Evolutionary conservation across 352 stramenopile species (phyloP), one percentile per base, ranked within the genome.

Genomic region (Pythium folliculosum): DNA sequence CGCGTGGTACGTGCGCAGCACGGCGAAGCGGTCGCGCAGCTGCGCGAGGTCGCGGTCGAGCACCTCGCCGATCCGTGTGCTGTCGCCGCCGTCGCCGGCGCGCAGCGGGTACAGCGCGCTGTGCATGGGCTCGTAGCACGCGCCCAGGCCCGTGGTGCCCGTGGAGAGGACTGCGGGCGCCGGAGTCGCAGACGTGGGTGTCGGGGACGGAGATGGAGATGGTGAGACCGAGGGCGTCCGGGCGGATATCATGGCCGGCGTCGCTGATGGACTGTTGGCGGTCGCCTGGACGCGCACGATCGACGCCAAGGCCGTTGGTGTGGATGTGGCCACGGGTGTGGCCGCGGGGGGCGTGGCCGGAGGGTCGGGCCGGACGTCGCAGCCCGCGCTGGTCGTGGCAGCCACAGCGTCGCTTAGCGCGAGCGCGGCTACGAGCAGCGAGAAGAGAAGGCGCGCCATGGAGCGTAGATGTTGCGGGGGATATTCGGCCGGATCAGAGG

Each of bases 1-100:
- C 13, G 72, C 74, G 61, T 80, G 77, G 55, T 77, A 82, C 37
- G 75, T 81, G 27, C 75, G 71, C 21, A 77, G 59, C n/a, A 64
- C 50, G 9, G 47, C 69, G 51, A 73, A 77, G 53, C 63, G 60
- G 32, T 47, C 19, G 5, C 32, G 56, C 44, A 82, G 71, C 51
- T 78, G 61, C 21, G 56, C 49, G 22, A 82, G 72, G 59, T 82
- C 75, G 8, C 35, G 44, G 54, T 80, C 63, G 25, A 82, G 65
- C 12, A 69, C 52, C 12, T 55, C 57, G 14, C 51, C 30, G 4
- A 76, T 37, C 6, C 47, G 63, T 2, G 22, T 62, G 43, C 52
- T 43, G 48, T 68, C 60, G 21, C 56, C 60, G 22, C 67, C 14
- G 37, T 12, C 37, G 37, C 14, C 9, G 37, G 9, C 67, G 10